A percentile compares a stretch with the other conserved stretches of the same genome.
phyloP scores from a whole-genome alignment of 2,329 filamentous ascomycete genomes.

The Eutypella sp. region DNA sequence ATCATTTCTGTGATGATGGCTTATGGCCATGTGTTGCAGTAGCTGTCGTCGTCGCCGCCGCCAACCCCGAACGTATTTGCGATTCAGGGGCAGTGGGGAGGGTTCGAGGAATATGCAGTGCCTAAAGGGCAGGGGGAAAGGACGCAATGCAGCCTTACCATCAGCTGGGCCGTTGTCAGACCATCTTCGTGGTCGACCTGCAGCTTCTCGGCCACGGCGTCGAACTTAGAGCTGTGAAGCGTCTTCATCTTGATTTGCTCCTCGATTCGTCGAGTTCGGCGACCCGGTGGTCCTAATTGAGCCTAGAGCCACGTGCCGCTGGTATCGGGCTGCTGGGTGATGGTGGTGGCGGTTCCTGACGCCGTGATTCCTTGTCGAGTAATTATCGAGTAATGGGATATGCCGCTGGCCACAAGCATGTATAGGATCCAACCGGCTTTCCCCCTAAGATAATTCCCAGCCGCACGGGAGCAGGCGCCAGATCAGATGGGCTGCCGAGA shows the following conservation, averaged over 20 bases:
- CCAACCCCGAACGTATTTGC: too few species aligned
- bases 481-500: too few species aligned
- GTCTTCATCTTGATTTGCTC: slow-evolving; percentile 21
- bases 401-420: too few species aligned
- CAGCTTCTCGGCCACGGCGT: slow-evolving; percentile 51
- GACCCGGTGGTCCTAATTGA: not conserved
- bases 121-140: slow-evolving; percentile 1
- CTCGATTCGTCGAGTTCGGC: not conserved
- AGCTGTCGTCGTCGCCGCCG: not conserved
- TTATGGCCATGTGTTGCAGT: not conserved
- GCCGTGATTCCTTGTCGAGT: not conserved
- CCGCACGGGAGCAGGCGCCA: too few species aligned
- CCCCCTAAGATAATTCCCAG: too few species aligned
- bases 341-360: too few species aligned
- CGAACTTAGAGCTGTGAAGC: slow-evolving; percentile 32
- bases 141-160: slow-evolving; percentile 44
- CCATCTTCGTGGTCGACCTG: slow-evolving; percentile 72
- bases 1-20: not conserved
- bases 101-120: too few species aligned
- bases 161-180: slow-evolving; percentile 71
- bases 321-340: too few species aligned
- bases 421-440: too few species aligned
- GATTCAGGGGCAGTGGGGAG: too few species aligned
- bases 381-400: not conserved
- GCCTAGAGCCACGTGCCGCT: too few species aligned